Conservation (phyloP, 257 asterid genomes). For the Leonotis leonurus region DNA sequence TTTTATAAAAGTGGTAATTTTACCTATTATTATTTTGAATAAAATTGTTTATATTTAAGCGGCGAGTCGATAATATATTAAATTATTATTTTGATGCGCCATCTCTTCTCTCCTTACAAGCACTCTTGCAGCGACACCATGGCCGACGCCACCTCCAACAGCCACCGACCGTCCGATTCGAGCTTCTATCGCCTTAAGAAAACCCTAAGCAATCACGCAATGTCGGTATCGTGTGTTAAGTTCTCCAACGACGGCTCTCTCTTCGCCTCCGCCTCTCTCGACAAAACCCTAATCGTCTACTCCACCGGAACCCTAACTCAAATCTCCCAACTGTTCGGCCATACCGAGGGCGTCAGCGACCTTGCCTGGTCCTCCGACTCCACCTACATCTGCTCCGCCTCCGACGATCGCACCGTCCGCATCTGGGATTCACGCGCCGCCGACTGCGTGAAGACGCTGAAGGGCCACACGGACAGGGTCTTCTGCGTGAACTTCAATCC, state of each 20-base stretch:
- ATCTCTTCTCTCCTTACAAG: too few species aligned
- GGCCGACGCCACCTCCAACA: neutral
- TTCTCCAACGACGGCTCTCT: constrained; percentile 69
- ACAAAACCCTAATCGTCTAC: constrained; percentile 74
- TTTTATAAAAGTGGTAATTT: too few species aligned
- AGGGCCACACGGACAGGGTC: constrained; percentile 64
- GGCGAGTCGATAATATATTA: too few species aligned
- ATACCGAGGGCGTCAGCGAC: constrained; percentile 77
- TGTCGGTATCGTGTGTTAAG: constrained; percentile 68
- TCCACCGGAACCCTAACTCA: constrained; percentile 60
- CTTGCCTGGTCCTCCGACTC: constrained; percentile 90
- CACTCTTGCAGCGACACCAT: constrained; percentile 22
- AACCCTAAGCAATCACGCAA: constrained; percentile 44
- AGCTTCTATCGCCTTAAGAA: constrained; percentile 59
- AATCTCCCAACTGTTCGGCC: constrained; percentile 59
- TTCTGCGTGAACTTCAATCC: constrained; percentile 80
- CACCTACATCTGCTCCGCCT: constrained; percentile 86
- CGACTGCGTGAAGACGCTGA: constrained; percentile 72
- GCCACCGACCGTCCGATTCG: too few species aligned
- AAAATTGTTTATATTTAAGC: too few species aligned
- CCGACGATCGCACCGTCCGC: constrained; percentile 90
- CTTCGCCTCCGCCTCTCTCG: constrained; percentile 85
- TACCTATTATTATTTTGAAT: too few species aligned
- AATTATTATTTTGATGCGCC: too few species aligned
- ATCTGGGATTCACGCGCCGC: constrained; percentile 76